Evolutionary conservation across 2,329 filamentous ascomycete species (phyloP).

Genomic region (Aspergillus sp.): DNA sequence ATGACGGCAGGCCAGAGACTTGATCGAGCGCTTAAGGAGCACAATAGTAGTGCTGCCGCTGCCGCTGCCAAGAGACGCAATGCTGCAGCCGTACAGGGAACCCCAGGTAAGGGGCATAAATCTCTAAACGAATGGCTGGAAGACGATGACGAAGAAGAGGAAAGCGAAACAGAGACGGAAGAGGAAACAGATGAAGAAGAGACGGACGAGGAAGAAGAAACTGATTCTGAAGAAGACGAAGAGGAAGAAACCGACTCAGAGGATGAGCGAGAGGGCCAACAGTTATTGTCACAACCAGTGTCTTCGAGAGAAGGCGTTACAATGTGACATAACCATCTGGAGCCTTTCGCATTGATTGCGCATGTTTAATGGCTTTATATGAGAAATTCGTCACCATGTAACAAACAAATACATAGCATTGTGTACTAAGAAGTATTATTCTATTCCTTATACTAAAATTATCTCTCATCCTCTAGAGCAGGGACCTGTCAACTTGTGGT

Average conservation of each 20-base stretch:
- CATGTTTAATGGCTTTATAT: too few species aligned
- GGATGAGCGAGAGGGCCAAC: conserved; percentile 33
- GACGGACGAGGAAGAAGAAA: conserved; percentile 37
- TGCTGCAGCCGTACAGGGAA: conserved; percentile 1
- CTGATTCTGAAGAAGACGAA: conserved; percentile 41
- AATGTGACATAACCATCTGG: too few species aligned
- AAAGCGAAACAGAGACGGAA: conserved; percentile 46
- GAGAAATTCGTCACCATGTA: too few species aligned
- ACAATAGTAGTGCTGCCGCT: conserved; percentile 24
- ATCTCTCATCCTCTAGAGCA: too few species aligned
- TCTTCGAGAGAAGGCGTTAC: neutral
- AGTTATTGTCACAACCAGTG: conserved; percentile 6
- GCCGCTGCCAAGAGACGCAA: conserved; percentile 8
- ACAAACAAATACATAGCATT: too few species aligned
- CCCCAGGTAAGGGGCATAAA: conserved; percentile 48
- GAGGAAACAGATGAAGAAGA: conserved; percentile 46
- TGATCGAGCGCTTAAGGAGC: conserved; percentile 37
- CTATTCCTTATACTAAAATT: too few species aligned
- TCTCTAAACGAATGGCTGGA: conserved; percentile 89
- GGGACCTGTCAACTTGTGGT: too few species aligned
- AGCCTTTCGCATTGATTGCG: too few species aligned
- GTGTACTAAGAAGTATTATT: too few species aligned
- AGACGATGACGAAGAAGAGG: conserved; percentile 53
- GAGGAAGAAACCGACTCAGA: conserved; percentile 39
- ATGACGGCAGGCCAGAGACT: conserved; percentile 37